Base-by-base conservation (phyloP, 1,139 yeast genomes). In the Suhomyces kunorum region DNA sequence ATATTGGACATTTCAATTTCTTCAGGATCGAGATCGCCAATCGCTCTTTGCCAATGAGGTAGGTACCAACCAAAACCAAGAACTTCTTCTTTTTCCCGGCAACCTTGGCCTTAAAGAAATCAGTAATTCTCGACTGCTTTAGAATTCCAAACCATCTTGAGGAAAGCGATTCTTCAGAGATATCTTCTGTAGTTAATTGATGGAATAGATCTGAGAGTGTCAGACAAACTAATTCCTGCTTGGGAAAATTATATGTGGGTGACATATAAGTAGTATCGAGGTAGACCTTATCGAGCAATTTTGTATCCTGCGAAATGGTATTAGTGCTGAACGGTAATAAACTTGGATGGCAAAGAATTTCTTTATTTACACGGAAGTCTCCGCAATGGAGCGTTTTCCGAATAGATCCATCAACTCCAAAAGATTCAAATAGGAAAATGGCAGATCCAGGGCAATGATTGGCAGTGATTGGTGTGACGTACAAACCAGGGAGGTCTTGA, bases 361-460 rank as follows among this genome's bases (percentile, higher is more conserved):
- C 54, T 32, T 59, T 58, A 46, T 76, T 75, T 9, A 89, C 90
- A 42, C 98, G 66, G 53, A 90, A 92, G 60, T 92, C 98, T 5
- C 98, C 98, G 41, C 97, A 89, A 58, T 92, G 98, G 27, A 92
- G 61, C 1, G 78, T 68, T 27, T 67, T 60, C 33, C 68, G 53
- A 38, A 48, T 51, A 22, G 38, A 43, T 1, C 61, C 58, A 33
- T 58, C 56, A 16, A 45, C n/a, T 11, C 62, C 53, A 16, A 60
- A 54, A 0, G 83, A 77, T 53, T 83, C 84, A 51, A 87, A 84
- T 13, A 89, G 62, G 46, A 89, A 85, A 0, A 92, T 77, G 0
- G 80, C 88, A 1, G 97, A 87, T 2, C 98, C 98, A 1, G 98
- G 98, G 60, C 98, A 92, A 61, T 92, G 98, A 51, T 92, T 90